Percentiles rank a stretch among this genome's conserved stretches.
phyloP scores from a whole-genome alignment of 305 asterid genomes.

The Solanum hybrid region DNA sequence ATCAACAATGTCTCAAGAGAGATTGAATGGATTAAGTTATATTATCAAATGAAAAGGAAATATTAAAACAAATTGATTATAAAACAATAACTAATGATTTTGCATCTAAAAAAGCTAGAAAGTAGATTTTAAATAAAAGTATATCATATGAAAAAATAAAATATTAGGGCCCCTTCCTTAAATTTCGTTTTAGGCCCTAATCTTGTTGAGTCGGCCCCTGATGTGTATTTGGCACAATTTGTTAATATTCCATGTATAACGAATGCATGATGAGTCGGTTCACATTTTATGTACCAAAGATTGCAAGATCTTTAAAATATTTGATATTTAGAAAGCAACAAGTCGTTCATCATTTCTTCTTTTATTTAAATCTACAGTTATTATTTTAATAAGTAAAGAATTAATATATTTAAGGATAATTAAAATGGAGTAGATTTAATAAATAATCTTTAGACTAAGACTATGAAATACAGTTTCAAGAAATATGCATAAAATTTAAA shows the following conservation, averaged over 20 bases:
- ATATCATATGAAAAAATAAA: too few species aligned
- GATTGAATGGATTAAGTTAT: too few species aligned
- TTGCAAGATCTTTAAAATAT: not conserved
- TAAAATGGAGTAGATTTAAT: not conserved
- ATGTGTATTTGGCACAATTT: not conserved
- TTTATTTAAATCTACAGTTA: not conserved
- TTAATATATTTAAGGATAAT: not conserved
- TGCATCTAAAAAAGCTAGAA: too few species aligned
- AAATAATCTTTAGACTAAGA: not conserved
- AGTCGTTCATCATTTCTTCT: not conserved
- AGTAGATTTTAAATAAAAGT: too few species aligned
- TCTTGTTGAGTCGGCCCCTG: too few species aligned
- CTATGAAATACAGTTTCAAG: not conserved
- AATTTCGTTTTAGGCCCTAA: too few species aligned
- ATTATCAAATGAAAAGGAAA: too few species aligned
- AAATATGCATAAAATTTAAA: not conserved
- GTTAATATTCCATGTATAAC: not conserved
- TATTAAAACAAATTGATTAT: too few species aligned
- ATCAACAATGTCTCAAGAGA: too few species aligned
- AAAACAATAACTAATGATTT: too few species aligned
- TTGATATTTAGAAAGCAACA: not conserved
- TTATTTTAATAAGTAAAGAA: not conserved
- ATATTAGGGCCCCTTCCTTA: too few species aligned
- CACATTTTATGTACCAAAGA: not conserved
- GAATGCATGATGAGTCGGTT: not conserved